Evolutionary conservation across 1,284 basidiomycete genomes (phyloP).

Genomic region (Apiotrichum veenhuisii): DNA sequence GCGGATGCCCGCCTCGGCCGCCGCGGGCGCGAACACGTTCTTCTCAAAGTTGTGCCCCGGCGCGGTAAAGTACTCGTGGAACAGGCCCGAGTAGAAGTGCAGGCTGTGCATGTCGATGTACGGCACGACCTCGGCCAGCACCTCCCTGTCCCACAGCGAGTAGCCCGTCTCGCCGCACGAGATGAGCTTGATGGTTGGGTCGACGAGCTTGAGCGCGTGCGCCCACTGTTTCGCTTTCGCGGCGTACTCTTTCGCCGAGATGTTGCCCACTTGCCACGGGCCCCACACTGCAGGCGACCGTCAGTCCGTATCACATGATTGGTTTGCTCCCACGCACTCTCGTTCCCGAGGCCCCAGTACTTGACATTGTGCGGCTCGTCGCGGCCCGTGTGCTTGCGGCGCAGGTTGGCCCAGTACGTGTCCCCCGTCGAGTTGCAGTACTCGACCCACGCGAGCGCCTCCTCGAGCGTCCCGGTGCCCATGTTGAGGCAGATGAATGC

Average conservation of each 20-base stretch:
- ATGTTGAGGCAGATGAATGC: conserved; percentile 61
- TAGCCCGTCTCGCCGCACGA: conserved; percentile 58
- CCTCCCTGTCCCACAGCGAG: conserved; percentile 49
- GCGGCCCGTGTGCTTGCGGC: conserved; percentile 58
- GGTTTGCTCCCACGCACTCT: conserved; percentile 46
- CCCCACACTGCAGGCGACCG: no score
- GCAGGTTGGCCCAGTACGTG: conserved; percentile 60
- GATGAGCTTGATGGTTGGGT: conserved; percentile 60
- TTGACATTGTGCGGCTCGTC: conserved; percentile 59
- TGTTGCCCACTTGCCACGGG: conserved; percentile 64
- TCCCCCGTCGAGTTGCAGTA: conserved; percentile 59
- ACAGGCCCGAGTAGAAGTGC: conserved; percentile 45
- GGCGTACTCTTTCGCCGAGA: conserved; percentile 59
- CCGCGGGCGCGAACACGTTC: conserved; percentile 52
- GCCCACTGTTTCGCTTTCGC: conserved; percentile 62
- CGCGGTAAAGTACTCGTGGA: conserved; percentile 32
- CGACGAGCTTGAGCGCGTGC: conserved; percentile 60
- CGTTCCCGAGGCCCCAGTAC: conserved; percentile 52
- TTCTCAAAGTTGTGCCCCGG: conserved; percentile 49
- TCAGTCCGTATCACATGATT: no score
- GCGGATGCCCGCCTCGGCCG: conserved; percentile 50
- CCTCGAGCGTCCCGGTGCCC: not conserved
- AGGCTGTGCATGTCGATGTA: conserved; percentile 49
- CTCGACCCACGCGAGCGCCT: conserved; percentile 59
- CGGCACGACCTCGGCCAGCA: conserved; percentile 39